Evolutionary conservation across 2,329 filamentous ascomycete genomes (phyloP), one percentile per base, ranked within the genome.

Genomic region (Blastomyces silverae): DNA sequence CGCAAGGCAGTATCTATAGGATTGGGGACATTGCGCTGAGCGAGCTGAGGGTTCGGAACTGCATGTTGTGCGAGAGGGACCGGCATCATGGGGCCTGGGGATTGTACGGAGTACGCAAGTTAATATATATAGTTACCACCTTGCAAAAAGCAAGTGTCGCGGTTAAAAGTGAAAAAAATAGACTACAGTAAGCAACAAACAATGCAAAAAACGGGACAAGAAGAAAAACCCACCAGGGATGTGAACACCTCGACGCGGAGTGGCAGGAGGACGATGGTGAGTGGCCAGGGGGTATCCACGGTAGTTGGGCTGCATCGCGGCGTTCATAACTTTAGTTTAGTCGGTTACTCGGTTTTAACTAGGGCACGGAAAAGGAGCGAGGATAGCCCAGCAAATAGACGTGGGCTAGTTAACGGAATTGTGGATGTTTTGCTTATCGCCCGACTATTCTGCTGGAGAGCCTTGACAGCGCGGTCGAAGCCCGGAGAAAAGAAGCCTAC

Each of bases 1-100:
- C 92, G 87, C 76, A 92, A 91, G 57, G 89, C 87, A 68, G 74
- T 73, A 56, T 79, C 77, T 42, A 75, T 76, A 34, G 75, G 74
- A 56, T 76, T 75, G 46, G 73, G 67, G 67, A 75, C 75, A 64
- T 71, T 70, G 65, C 76, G 77, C 68, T 75, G 69, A 34, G 75
- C 67, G 67, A 78, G 72, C 65, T 78, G 77, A 31, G 74, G 72
- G 56, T 76, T 71, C 28, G 75, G 72, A 25, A 76, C 71, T 17
- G 42, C 61, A 65, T 79, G 77, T 65, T 76, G 76, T 50, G 73
- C 69, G 68, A 76, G 72, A 13, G 72, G 70, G 42, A 77, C 73
- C 20, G 75, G 72, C 72, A 79, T 76, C 62, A 63, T 63, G 37
- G 62, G 25, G 37, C 62, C 62, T 63, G 42, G 39, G 20, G 34